Evolutionary conservation across 495 filamentous ascomycete genomes (phyloP).

Genomic region (Chaetomium tenue): DNA sequence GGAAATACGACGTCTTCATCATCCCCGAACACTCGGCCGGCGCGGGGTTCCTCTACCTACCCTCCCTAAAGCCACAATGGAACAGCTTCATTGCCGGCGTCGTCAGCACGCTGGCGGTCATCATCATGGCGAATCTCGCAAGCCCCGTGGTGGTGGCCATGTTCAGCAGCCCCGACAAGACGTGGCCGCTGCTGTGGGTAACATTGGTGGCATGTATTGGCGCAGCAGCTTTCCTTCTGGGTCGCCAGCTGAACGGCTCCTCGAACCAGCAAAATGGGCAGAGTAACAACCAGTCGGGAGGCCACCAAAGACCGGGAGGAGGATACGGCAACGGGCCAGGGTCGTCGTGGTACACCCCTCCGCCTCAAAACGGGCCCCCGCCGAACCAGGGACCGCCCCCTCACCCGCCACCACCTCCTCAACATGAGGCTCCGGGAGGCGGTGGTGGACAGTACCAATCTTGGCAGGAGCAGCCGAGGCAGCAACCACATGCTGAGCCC

Average conservation of each 20-base stretch:
- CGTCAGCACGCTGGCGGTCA: slow-evolving; percentile 63
- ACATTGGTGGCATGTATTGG: slow-evolving; percentile 15
- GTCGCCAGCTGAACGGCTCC: slow-evolving; percentile 14
- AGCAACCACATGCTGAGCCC: slow-evolving; percentile 30
- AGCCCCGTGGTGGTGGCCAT: slow-evolving; percentile 64
- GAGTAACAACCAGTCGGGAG: slow-evolving; percentile 23
- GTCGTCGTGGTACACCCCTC: slow-evolving; percentile 31
- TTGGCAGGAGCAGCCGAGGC: slow-evolving; percentile 42
- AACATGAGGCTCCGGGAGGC: slow-evolving; percentile 31
- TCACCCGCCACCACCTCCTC: slow-evolving; percentile 39
- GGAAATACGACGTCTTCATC: slow-evolving; percentile 96
- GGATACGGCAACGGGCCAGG: slow-evolving; percentile 24
- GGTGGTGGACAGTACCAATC: slow-evolving; percentile 40
- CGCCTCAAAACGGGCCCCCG: slow-evolving; percentile 39
- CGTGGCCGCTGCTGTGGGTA: slow-evolving; percentile 7
- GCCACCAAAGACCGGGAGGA: slow-evolving; percentile 15
- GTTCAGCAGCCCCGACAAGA: slow-evolving; percentile 44
- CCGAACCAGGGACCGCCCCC: slow-evolving; percentile 45
- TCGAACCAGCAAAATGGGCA: neutral
- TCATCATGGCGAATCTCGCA: slow-evolving; percentile 66
- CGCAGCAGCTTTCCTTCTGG: slow-evolving; percentile 18
- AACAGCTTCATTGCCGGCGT: slow-evolving; percentile 92
- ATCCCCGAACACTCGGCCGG: slow-evolving; percentile 92
- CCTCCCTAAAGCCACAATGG: slow-evolving; percentile 75
- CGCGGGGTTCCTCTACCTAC: slow-evolving; percentile 88